A percentile compares a stretch with the other conserved stretches of the same genome.
Evolutionary conservation across 257 asterid genomes (phyloP).

Genomic region (Solanum clarkiae): DNA sequence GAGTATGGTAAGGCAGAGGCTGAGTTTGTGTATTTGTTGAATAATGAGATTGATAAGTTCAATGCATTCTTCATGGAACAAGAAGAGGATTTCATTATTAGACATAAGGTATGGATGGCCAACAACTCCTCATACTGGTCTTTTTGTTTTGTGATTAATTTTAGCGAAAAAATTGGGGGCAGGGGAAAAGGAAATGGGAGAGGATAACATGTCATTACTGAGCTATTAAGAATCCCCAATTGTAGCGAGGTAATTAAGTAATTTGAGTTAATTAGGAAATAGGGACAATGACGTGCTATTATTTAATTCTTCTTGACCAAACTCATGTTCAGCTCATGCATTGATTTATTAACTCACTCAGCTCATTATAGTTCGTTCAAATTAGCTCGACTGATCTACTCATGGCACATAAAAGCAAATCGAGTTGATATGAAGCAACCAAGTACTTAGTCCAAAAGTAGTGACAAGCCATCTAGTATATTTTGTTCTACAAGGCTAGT

Average conservation of each 20-base stretch:
- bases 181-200: too few species aligned
- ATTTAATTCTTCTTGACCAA: not conserved
- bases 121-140: not conserved
- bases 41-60: slow-evolving; percentile 78
- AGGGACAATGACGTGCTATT: not conserved
- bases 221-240: too few species aligned
- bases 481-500: not conserved
- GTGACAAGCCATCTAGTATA: not conserved
- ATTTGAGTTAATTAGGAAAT: not conserved
- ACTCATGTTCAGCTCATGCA: not conserved
- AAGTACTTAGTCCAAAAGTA: not conserved
- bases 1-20: slow-evolving; percentile 44
- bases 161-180: not conserved
- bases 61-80: slow-evolving; percentile 78
- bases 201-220: too few species aligned
- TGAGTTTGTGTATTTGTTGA: slow-evolving; percentile 54
- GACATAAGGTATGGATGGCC: slow-evolving; percentile 47
- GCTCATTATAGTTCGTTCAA: not conserved
- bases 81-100: slow-evolving; percentile 87
- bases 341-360: not conserved
- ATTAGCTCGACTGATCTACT: not conserved
- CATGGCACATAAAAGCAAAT: not conserved
- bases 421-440: not conserved
- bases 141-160: not conserved
- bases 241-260: not conserved